Base-by-base conservation (phyloP, 2,329 filamentous ascomycete genomes). In the Rhinocladiella similis region DNA sequence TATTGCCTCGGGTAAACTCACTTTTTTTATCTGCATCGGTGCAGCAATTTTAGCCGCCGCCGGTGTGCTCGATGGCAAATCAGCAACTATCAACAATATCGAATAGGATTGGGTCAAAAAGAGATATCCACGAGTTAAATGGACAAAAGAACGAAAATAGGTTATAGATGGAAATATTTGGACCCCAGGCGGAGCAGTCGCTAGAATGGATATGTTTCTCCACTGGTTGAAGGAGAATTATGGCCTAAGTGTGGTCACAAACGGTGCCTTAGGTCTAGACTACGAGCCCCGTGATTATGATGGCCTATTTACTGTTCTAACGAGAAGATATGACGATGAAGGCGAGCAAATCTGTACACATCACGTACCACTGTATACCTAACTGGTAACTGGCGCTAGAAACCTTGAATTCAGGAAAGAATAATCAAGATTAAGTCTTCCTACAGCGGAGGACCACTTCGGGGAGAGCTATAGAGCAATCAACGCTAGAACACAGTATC, bases 201-300 rank as follows among this genome's bases (percentile, higher is more conserved):
- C 77, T 4, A 77, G 76, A 0, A 79, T 77, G 66, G 76, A 78
- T 16, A 74, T 75, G 69, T 61, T 74, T 53, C 63, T 73, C 5
- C 66, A 74, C 33, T 77, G 73, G 72, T 49, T 77, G 1, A 71
- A 71, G 48, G 65, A 72, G 47, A 69, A 63, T 1, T 73, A 65
- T 60, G 72, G 72, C 0, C 25, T 53, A 38, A 46, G 50, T 16
- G 51, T 58, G 39, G 12, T 55, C 7, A 48, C 43, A 16, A 12
- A 16, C 10, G 56, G 56, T 13, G 29, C 41, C 1, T 50, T 62
- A 20, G 50, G 47, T 0, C 60, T 74, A 25, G 74, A 76, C 43
- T 74, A 65, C 54, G 72, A 75, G 53, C 72, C 72, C 1, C 61
- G 73, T 7, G 70, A 73, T 51, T 47, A 64, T 1, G 60, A 74